Base-by-base conservation (phyloP, 257 asterid genomes). In the Penstemon eatonii region DNA sequence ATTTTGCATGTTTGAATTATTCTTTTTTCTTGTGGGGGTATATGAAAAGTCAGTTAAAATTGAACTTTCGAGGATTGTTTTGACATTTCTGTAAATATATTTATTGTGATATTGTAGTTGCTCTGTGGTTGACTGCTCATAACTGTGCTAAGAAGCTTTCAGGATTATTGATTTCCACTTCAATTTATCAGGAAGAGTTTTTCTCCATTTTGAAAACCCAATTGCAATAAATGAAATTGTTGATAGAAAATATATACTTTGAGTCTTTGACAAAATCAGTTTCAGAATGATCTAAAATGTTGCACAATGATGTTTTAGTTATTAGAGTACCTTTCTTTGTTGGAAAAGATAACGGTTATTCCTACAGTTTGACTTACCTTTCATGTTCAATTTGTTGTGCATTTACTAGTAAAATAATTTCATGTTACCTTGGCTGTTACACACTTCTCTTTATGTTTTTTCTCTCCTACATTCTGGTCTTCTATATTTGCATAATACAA, bases 101-200 rank as follows among this genome's bases (percentile, higher is more conserved):
- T 15, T 51, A 9, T 36, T 73, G 47, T n/a, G 40, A n/a, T 45
- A 49, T 50, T 66, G 63, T 44, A 37, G 56, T 63, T 53, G 45
- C 54, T 42, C 64, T 53, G 56, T 47, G 47, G 7, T 60, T 59
- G 50, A 44, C 37, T 42, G 64, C 18, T 42, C 33, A 49, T 13
- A 36, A 41, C 60, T 50, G 56, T 45, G 58, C 42, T 40, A 47
- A 40, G 63, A 11, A 49, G 8, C 15, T 49, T 49, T 10, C 18
- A 3, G 54, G 15, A 9, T 49, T 9, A 49, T 15, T 49, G n/a
- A 5, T 49, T 25, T 9, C 13, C 18, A 12, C 54, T 15, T 49
- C 33, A 25, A 9, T 10, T 9, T 10, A 9, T 49, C 11, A 49
- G 18, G 13, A 12, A 49, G 11, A 12, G n/a, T 10, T 49, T 15